These are phyloP conservation scores for Bidens hawaiensis DNA, from an alignment of 140 eudicot genomes.

Conservation along the genomic window DNA sequence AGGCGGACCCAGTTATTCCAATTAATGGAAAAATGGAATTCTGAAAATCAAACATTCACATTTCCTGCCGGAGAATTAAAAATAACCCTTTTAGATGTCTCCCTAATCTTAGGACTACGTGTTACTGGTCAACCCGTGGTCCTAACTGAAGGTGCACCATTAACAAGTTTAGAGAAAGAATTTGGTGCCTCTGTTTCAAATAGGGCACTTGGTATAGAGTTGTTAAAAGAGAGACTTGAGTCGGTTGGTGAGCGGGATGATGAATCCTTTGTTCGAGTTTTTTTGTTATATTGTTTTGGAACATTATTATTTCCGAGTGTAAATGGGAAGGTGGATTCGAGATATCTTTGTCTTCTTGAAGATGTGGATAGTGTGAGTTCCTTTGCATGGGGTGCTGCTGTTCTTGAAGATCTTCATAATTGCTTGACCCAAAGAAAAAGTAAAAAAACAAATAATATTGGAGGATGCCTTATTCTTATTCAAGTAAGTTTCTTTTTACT, in stretches of 20 bases:
- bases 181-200: conserved; percentile 38
- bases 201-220: conserved; percentile 32
- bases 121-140: conserved; percentile 44
- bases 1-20: conserved; percentile 37
- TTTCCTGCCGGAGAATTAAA: conserved; percentile 42
- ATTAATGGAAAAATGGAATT: conserved; percentile 58
- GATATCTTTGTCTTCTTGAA: conserved; percentile 43
- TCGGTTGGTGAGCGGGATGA: conserved; percentile 34
- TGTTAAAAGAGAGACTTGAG: conserved; percentile 41
- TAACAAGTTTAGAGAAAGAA: conserved; percentile 33
- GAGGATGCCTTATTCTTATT: conserved; percentile 65
- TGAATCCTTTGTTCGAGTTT: conserved; percentile 39
- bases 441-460: conserved; percentile 24
- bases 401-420: conserved; percentile 36
- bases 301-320: conserved; percentile 45
- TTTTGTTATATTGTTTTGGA: conserved; percentile 54
- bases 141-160: conserved; percentile 30
- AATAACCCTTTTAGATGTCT: conserved; percentile 47
- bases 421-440: conserved; percentile 39
- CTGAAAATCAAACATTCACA: conserved; percentile 39
- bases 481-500: conserved; percentile 44
- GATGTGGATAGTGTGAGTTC: conserved; percentile 31
- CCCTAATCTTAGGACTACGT: conserved; percentile 52
- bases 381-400: conserved; percentile 69
- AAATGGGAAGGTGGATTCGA: conserved; percentile 53